Evolutionary conservation across 176 grass and related monocot genomes (phyloP), one percentile per base, ranked within the genome.

Genomic region (Microstegium vimineum): DNA sequence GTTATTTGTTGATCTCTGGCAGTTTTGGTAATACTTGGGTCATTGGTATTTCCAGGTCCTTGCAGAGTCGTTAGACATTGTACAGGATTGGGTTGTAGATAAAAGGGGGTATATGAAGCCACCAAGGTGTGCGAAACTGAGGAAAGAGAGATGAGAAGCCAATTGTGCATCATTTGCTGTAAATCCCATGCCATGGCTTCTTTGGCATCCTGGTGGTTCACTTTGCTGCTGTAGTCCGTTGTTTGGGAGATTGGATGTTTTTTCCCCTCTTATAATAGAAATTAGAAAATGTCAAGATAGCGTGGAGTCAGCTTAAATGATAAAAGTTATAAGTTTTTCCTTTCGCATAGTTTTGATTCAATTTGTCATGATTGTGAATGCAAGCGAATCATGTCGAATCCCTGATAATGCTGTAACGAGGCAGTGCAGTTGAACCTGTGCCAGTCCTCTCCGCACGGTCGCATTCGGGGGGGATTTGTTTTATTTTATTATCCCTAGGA

Each of bases 41-140:
- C 16, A 4, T 22, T 33, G 26, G 22, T 43, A 72, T 34, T 43
- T 71, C 17, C 51, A 74, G 77, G 60, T 74, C 49, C 68, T 51
- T 54, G 32, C 23, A 56, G 59, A 47, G 28, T 49, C 75, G 34
- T 37, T 15, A 69, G 52, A 34, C 57, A 79, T 28, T 80, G 76
- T 86, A 79, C 76, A 86, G 15, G 41, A 86, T 80, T 86, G 68
- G 70, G 69, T 52, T 83, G 75, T 79, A 79, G 18, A 80, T 79
- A 80, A 38, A 63, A 63, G 26, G 43, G 26, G 76, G 56, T 80
- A 72, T 73, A 79, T 73, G 75, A 73, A 63, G 62, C 42, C 64
- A 52, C 13, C 30, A 68, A 23, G n/a, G 42, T 73, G 57, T 40
- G 70, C 32, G 35, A 32, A 65, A 85, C 9, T 3, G 59, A 38